These are phyloP conservation scores for Emiliania huxleyi DNA, from an alignment of 78 protist genomes.

Conservation along the genomic window DNA sequence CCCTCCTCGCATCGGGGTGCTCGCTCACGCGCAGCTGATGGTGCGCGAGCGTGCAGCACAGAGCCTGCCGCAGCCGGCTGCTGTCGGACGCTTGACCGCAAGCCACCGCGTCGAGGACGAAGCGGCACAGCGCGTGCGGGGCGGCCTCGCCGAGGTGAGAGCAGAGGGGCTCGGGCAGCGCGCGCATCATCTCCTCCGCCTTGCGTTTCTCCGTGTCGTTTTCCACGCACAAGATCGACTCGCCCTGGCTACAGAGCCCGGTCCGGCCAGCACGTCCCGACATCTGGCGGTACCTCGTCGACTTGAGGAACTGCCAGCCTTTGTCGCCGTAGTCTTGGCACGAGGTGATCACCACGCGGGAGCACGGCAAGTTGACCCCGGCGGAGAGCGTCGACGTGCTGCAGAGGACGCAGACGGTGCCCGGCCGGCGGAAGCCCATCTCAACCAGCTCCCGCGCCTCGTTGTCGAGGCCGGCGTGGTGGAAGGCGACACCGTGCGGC, in stretches of 20 bases:
- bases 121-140: not conserved
- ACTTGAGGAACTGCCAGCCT: not conserved
- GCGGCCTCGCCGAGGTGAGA: not conserved
- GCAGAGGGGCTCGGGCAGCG: not conserved
- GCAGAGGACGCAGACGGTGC: not conserved
- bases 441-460: conserved; percentile 46
- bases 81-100: not conserved
- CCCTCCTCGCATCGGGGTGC: not conserved
- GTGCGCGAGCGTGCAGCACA: not conserved
- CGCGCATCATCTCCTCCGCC: not conserved
- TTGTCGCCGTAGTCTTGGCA: not conserved
- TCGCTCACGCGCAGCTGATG: not conserved
- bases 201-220: not conserved
- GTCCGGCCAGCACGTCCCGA: conserved; percentile 54
- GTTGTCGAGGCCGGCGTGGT: conserved; percentile 31
- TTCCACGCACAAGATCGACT: not conserved
- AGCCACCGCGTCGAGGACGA: not conserved
- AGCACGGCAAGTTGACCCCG: conserved; percentile 65
- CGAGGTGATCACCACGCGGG: conserved; percentile 38
- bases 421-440: conserved; percentile 7
- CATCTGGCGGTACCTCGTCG: conserved; percentile 43
- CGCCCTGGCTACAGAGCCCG: conserved; percentile 20
- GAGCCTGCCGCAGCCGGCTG: not conserved
- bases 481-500: conserved; percentile 47
- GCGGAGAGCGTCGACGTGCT: conserved; percentile 62